These are phyloP conservation scores for Bruguiera gymnorhiza DNA, from an alignment of 345 rosid species.

Conservation along the genomic window DNA sequence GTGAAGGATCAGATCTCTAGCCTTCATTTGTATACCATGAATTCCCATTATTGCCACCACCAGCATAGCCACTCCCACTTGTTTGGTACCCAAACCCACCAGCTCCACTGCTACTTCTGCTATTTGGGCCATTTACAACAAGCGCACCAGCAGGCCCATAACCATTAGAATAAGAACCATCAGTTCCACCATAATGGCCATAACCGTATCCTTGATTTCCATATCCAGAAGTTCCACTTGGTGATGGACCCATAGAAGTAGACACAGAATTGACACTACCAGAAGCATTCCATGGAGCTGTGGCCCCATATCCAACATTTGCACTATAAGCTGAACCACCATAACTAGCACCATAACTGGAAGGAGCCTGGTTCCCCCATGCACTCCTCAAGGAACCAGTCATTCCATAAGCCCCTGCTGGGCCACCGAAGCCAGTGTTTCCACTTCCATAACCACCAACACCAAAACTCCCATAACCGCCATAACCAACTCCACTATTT, in stretches of 20 bases:
- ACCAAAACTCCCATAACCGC: constrained; percentile 32
- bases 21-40: constrained; percentile 24
- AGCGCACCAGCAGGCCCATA: constrained; percentile 27
- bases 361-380: constrained; percentile 34
- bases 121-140: constrained; percentile 21
- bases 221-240: constrained; percentile 29
- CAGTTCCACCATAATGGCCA: constrained; percentile 29
- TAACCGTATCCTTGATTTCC: constrained; percentile 34
- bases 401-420: constrained; percentile 34
- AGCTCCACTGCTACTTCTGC: constrained; percentile 11
- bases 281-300: constrained; percentile 20
- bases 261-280: constrained; percentile 23
- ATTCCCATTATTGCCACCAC: constrained; percentile 26
- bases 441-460: constrained; percentile 31
- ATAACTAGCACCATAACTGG: constrained; percentile 23
- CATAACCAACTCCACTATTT: constrained; percentile 30
- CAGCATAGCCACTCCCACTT: constrained; percentile 19
- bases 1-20: constrained; percentile 33
- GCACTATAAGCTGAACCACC: constrained; percentile 27
- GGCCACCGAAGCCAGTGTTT: constrained; percentile 26
- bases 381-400: constrained; percentile 28
- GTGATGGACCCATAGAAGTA: constrained; percentile 19
- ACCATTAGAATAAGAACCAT: constrained; percentile 31
- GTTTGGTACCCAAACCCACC: constrained; percentile 22
- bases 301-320: constrained; percentile 24